Evolutionary conservation across 768 basidiomycete genomes (phyloP).

Genomic region (Boletus subparvulus): DNA sequence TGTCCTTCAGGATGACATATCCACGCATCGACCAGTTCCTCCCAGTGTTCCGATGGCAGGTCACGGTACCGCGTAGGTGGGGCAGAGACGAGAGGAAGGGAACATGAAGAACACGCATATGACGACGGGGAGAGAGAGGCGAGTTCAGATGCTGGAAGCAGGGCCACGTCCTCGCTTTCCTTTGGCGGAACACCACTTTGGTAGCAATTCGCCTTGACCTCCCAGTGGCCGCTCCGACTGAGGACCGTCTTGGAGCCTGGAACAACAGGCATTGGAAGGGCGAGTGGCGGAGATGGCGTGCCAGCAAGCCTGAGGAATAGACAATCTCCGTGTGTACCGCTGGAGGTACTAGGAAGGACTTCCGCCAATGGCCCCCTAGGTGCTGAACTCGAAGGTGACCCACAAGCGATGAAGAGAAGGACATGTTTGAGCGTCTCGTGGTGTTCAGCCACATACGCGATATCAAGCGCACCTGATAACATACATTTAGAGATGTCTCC

Average conservation of each 20-base stretch:
- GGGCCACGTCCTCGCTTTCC: slow-evolving; percentile 35
- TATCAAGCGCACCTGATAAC: slow-evolving; percentile 33
- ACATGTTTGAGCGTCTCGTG: slow-evolving; percentile 85
- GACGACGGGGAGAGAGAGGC: slow-evolving; percentile 51
- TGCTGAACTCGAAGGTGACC: slow-evolving; percentile 6
- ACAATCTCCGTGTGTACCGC: slow-evolving; percentile 46
- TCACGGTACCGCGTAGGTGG: slow-evolving; percentile 67
- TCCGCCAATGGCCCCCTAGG: slow-evolving; percentile 57
- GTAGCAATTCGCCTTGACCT: slow-evolving; percentile 58
- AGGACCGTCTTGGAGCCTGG: slow-evolving; percentile 63
- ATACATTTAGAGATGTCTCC: background rate
- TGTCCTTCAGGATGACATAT: slow-evolving; percentile 92
- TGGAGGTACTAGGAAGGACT: slow-evolving; percentile 49
- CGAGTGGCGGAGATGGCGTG: slow-evolving; percentile 55
- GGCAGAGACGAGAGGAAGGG: slow-evolving; percentile 62
- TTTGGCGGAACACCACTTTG: slow-evolving; percentile 25
- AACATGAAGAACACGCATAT: slow-evolving; percentile 80
- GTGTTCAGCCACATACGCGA: slow-evolving; percentile 68
- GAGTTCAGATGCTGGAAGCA: slow-evolving; percentile 74
- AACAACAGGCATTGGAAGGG: slow-evolving; percentile 53
- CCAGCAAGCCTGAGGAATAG: slow-evolving; percentile 63
- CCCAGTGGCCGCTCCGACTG: slow-evolving; percentile 58
- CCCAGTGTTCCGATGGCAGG: slow-evolving; percentile 95
- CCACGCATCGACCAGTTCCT: slow-evolving; percentile 96
- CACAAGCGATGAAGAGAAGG: slow-evolving; percentile 62